Conservation (phyloP, 2,329 filamentous ascomycete species). For the Nigrospora sphaerica region DNA sequence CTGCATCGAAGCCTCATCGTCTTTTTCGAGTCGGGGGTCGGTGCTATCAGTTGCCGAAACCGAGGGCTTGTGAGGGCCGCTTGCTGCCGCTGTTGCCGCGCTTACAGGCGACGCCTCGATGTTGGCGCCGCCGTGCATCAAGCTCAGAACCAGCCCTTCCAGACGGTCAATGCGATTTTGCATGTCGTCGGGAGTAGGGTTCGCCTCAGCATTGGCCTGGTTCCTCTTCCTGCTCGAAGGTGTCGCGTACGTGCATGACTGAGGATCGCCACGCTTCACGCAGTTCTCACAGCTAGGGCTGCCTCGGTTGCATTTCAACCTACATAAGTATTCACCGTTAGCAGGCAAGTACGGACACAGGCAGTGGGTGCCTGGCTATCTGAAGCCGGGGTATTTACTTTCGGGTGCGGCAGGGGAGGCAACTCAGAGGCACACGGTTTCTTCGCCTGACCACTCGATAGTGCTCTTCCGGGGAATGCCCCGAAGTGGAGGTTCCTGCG, state of each 20-base stretch:
- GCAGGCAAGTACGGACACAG: slow-evolving; percentile 22
- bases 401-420: slow-evolving; percentile 81
- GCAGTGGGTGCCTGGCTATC: not conserved
- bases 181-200: slow-evolving; percentile 81
- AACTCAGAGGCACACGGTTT: slow-evolving; percentile 87
- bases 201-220: slow-evolving; percentile 45
- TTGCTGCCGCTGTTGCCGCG: slow-evolving; percentile 20
- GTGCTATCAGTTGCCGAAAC: slow-evolving; percentile 36
- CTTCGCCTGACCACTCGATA: slow-evolving; percentile 86
- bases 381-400: slow-evolving; percentile 52
- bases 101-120: slow-evolving; percentile 33
- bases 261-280: slow-evolving; percentile 74
- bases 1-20: slow-evolving; percentile 46
- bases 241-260: slow-evolving; percentile 78
- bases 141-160: slow-evolving; percentile 81
- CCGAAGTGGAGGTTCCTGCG: slow-evolving; percentile 68
- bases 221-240: slow-evolving; percentile 66
- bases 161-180: slow-evolving; percentile 95
- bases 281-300: slow-evolving; percentile 87
- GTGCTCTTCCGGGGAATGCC: slow-evolving; percentile 76
- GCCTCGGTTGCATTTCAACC: slow-evolving; percentile 78
- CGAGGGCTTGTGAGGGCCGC: slow-evolving; percentile 12
- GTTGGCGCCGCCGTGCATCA: slow-evolving; percentile 80
- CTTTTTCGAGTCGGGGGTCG: slow-evolving; percentile 43
- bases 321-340: slow-evolving; percentile 1